phyloP scores from a whole-genome alignment of 108 stramenopile genomes.

The Epithemia pelagica region DNA sequence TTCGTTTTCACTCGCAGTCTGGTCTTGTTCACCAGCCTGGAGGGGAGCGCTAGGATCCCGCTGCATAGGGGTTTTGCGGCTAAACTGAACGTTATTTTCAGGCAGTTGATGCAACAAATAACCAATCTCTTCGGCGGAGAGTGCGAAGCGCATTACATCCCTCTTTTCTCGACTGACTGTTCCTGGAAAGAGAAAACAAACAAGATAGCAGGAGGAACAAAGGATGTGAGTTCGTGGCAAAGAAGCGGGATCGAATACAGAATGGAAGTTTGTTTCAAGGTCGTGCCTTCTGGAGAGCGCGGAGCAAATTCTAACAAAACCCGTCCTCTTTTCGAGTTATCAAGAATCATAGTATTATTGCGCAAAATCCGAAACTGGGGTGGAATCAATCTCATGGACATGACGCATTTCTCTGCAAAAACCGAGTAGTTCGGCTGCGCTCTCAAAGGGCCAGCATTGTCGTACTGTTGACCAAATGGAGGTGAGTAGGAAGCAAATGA shows the following conservation, averaged over 20 bases:
- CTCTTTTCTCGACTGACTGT: conserved; percentile 15
- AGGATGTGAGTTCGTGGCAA: too few species aligned
- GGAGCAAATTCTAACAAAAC: conserved; percentile 48
- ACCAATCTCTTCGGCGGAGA: conserved; percentile 50
- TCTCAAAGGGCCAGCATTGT: too few species aligned
- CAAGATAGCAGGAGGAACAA: not conserved
- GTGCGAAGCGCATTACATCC: conserved; percentile 28
- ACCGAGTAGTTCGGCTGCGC: conserved; percentile 51
- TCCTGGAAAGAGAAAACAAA: not conserved
- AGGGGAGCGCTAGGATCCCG: not conserved
- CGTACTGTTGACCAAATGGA: too few species aligned
- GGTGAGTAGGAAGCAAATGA: too few species aligned
- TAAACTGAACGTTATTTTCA: conserved; percentile 31
- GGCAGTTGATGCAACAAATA: conserved; percentile 40
- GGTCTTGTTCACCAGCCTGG: not conserved
- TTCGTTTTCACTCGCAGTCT: not conserved
- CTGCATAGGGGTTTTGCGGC: conserved; percentile 9
- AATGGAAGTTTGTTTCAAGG: not conserved
- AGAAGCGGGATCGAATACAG: not conserved
- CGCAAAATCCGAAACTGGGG: conserved; percentile 42
- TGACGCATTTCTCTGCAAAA: conserved; percentile 31
- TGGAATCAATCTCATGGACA: conserved; percentile 38
- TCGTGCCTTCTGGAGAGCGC: conserved; percentile 16
- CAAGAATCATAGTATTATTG: conserved; percentile 20
- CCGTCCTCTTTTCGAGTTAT: conserved; percentile 29